Percentiles rank a stretch among this genome's conserved stretches.
Evolutionary conservation across 2,329 filamentous ascomycete species (phyloP).

Genomic region (Xylaria sp.): DNA sequence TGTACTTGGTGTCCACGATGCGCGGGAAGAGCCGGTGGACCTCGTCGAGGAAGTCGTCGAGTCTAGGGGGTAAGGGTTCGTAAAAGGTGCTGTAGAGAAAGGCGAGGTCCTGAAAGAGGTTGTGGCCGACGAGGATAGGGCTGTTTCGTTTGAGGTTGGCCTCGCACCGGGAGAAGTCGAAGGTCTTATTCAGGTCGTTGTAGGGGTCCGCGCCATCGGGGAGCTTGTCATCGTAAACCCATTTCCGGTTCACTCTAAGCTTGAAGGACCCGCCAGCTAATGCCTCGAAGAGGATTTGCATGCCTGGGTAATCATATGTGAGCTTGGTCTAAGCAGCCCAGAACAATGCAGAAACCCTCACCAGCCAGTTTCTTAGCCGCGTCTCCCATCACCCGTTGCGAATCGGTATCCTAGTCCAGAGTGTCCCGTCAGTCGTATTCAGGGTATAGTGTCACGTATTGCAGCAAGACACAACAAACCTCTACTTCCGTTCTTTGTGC

Average conservation of each 20-base stretch:
- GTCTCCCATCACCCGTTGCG: neutral
- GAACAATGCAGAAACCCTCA: neutral
- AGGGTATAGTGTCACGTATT: neutral
- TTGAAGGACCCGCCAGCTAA: slow-evolving; percentile 36
- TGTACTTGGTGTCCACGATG: slow-evolving; percentile 64
- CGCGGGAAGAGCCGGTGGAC: slow-evolving; percentile 52
- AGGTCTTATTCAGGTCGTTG: slow-evolving; percentile 9
- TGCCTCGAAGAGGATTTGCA: slow-evolving; percentile 40
- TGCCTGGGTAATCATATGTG: slow-evolving; percentile 18
- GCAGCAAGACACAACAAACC: slow-evolving; percentile 8
- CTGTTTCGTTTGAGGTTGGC: slow-evolving; percentile 31
- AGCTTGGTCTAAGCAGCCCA: neutral
- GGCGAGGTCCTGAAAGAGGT: slow-evolving; percentile 65
- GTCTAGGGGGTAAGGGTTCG: slow-evolving; percentile 54
- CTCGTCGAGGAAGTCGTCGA: slow-evolving; percentile 54
- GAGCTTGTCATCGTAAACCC: slow-evolving; percentile 1
- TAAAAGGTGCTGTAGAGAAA: slow-evolving; percentile 68
- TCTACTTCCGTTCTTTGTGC: neutral
- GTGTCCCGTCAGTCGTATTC: neutral
- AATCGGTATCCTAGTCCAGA: slow-evolving; percentile 1
- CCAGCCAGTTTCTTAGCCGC: slow-evolving; percentile 11
- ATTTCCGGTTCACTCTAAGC: slow-evolving; percentile 12
- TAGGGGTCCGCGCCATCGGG: neutral
- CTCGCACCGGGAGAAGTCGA: slow-evolving; percentile 28
- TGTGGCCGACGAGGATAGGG: slow-evolving; percentile 62